Evolutionary conservation across 169 alveolate genomes (phyloP), one percentile per base, ranked within the genome.

Genomic region (Plasmodium relictum): DNA sequence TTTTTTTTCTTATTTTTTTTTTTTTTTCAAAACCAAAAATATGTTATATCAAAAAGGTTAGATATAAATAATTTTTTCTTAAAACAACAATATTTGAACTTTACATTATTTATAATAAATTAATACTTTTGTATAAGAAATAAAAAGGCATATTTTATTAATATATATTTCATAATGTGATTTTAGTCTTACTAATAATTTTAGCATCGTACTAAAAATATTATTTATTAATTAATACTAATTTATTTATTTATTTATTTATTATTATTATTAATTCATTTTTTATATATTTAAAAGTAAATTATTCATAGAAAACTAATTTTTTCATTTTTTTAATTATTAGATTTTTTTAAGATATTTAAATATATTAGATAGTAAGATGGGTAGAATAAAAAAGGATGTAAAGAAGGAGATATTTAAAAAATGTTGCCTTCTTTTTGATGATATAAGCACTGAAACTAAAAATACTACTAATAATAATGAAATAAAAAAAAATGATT

Each of bases 1-100:
- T 80, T 44, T 66, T 80, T 70, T 80, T 80, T 42, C 73, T 80
- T 16, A 48, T 80, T 68, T 80, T 80, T 80, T 80, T 52, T 68
- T 80, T 80, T 50, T 80, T 26, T 20, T 24, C 65, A 18, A 73
- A 20, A 50, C 62, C 59, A 45, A 48, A 22, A 37, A 42, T 39
- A 41, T 16, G 7, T 18, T 18, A n/a, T 56, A 42, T n/a, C 50
- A 52, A 63, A 42, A 24, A 62, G 89, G 89, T 45, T 2, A 48
- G n/a, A n/a, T n/a, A n/a, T n/a, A n/a, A n/a, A n/a, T n/a, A n/a
- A n/a, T n/a, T n/a, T n/a, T n/a, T n/a, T n/a, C n/a, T n/a, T n/a
- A n/a, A n/a, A n/a, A n/a, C n/a, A n/a, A n/a, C n/a, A n/a, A n/a
- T n/a, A n/a, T n/a, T n/a, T n/a, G n/a, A n/a, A n/a, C n/a, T n/a